Evolutionary conservation across 2,329 filamentous ascomycete species (phyloP).

Genomic region (Fusarium sp.): DNA sequence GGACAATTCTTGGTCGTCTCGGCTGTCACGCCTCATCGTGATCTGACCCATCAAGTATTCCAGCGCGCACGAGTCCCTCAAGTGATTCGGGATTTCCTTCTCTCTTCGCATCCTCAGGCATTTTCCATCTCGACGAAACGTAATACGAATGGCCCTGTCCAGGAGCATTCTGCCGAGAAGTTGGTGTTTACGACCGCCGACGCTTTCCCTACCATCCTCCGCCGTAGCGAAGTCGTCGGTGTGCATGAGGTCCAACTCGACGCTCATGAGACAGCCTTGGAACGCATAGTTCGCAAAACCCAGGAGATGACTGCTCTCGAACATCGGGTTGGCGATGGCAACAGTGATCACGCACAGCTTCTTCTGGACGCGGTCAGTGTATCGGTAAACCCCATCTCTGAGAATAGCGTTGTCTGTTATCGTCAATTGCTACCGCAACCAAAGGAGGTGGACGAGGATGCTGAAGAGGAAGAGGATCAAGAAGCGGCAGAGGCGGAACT

Average conservation of each 20-base stretch:
- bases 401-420: constrained; percentile 82
- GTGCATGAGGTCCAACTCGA: constrained; percentile 72
- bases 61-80: constrained; percentile 86
- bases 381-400: constrained; percentile 76
- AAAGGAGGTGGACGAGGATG: constrained; percentile 53
- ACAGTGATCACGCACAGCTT: constrained; percentile 72
- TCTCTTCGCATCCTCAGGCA: constrained; percentile 77
- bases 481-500: constrained; percentile 58
- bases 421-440: constrained; percentile 73
- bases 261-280: constrained; percentile 86
- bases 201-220: constrained; percentile 88
- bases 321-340: constrained; percentile 75
- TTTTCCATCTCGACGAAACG: constrained; percentile 82
- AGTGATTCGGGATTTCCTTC: constrained; percentile 84
- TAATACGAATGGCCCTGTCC: constrained; percentile 72
- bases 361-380: constrained; percentile 80
- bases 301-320: constrained; percentile 82
- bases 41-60: constrained; percentile 83
- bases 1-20: constrained; percentile 90
- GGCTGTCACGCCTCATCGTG: constrained; percentile 81
- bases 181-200: constrained; percentile 84
- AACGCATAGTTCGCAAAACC: constrained; percentile 90
- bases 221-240: constrained; percentile 83
- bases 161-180: constrained; percentile 84
- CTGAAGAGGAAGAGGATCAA: constrained; percentile 54